Conservation (phyloP, 1,284 basidiomycete genomes). For the Gymnopus androsaceus region DNA sequence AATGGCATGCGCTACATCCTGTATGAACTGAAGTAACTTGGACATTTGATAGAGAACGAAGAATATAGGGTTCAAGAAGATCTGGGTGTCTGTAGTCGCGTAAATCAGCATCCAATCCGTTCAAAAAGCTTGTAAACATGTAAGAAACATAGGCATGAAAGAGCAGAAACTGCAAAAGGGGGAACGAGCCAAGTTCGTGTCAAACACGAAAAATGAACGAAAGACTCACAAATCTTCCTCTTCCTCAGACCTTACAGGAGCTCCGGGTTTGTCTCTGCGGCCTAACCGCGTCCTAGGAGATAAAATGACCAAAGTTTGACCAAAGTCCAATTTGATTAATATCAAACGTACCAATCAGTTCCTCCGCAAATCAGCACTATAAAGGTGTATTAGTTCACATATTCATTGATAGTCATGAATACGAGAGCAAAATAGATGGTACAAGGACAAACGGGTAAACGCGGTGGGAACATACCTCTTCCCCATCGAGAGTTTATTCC, state of each 20-base stretch:
- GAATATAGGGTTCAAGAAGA: slow-evolving; percentile 82
- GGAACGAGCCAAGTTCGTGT: slow-evolving; percentile 22
- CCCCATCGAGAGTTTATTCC: slow-evolving; percentile 6
- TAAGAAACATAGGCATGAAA: not conserved
- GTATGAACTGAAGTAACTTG: slow-evolving; percentile 72
- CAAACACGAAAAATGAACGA: not conserved
- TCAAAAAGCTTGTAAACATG: not conserved
- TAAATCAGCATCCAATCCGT: not conserved
- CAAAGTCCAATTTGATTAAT: slow-evolving; percentile 15
- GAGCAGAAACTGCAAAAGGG: slow-evolving; percentile 25
- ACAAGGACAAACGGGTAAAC: not conserved
- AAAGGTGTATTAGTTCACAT: not conserved
- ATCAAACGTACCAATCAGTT: slow-evolving; percentile 74
- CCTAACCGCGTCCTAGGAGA: slow-evolving; percentile 61
- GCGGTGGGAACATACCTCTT: slow-evolving; percentile 10
- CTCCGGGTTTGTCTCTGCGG: slow-evolving; percentile 59
- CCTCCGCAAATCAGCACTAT: slow-evolving; percentile 82
- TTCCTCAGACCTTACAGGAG: slow-evolving; percentile 43
- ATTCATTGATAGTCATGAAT: not conserved
- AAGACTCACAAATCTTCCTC: slow-evolving; percentile 34
- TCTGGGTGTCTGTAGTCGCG: slow-evolving; percentile 56
- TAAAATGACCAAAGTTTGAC: slow-evolving; percentile 20
- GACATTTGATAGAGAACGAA: slow-evolving; percentile 85
- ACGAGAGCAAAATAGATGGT: not conserved
- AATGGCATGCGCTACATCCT: slow-evolving; percentile 73